Evolutionary conservation across 2,329 filamentous ascomycete species (phyloP), one percentile per base, ranked within the genome.

Genomic region (Sarocladium oryzae): DNA sequence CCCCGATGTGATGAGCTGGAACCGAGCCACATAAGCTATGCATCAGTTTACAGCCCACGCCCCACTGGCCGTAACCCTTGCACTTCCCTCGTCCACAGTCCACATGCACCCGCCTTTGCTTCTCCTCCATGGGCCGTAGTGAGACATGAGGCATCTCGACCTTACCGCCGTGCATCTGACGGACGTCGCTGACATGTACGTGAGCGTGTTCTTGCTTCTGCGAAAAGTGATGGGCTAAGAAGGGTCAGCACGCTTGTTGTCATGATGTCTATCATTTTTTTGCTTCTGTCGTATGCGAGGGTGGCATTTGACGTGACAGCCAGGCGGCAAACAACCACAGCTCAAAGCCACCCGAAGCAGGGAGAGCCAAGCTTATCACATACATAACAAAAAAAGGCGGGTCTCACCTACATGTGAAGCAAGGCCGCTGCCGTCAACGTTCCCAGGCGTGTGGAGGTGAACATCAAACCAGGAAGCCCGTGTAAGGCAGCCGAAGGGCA

Each of bases 171-270:
- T n/a, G n/a, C n/a, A n/a, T n/a, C n/a, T n/a, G n/a, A n/a, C n/a
- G n/a, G n/a, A n/a, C n/a, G n/a, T n/a, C n/a, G n/a, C n/a, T n/a
- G n/a, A n/a, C n/a, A n/a, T 20, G 7, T 9, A 9, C 16, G 16
- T 43, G 40, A 20, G 43, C 33, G 16, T 5, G 11, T 13, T 48
- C n/a, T 48, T 48, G 43, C 43, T 48, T 48, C 26, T 48, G 24
- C 28, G n/a, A 11, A 7, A 32, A 18, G 43, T n/a, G 43, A 48
- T n/a, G 26, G 43, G 26, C 28, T 21, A 33, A 15, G 21, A 7
- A 10, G 26, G 20, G 28, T n/a, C 43, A 45, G 16, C 16, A 30
- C 18, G 30, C 7, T 26, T 26, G 7, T 5, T 36, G 33, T 6
- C 33, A 13, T 36, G 33, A 36, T 15, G n/a, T 36, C n/a, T n/a